Conservation (phyloP, 371 early-diverging fungal species). For the Mucor plumbeus region DNA sequence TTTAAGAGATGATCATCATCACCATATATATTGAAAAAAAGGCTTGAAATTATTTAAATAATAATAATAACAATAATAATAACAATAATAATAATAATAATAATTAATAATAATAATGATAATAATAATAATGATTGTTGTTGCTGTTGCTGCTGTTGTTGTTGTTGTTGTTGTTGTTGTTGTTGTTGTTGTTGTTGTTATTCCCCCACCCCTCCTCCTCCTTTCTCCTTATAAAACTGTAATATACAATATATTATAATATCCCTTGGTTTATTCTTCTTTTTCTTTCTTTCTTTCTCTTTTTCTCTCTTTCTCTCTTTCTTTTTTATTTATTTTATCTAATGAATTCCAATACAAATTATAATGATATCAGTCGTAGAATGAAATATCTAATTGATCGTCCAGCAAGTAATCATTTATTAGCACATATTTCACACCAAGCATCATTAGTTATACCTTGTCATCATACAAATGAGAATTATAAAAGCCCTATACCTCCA, state of each 20-base stretch:
- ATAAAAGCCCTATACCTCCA: slow-evolving; percentile 37
- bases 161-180: too few species aligned
- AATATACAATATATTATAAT: neutral
- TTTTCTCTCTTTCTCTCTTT: slow-evolving; percentile 6
- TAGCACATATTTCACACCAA: slow-evolving; percentile 30
- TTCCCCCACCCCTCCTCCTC: slow-evolving; percentile 4
- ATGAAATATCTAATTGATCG: slow-evolving; percentile 31
- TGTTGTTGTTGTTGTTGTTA: neutral
- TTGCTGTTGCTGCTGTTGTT: too few species aligned
- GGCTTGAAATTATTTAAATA: slow-evolving; percentile 2
- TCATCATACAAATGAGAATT: slow-evolving; percentile 8
- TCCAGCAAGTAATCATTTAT: slow-evolving; percentile 25
- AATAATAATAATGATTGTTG: too few species aligned
- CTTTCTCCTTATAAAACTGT: slow-evolving; percentile 6
- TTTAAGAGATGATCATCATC: neutral
- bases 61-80: neutral
- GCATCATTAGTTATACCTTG: slow-evolving; percentile 29
- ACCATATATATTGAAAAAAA: slow-evolving; percentile 5
- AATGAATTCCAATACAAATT: neutral
- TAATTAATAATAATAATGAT: too few species aligned
- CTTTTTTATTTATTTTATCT: slow-evolving; percentile 2
- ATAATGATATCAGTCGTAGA: slow-evolving; percentile 14
- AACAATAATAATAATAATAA: neutral
- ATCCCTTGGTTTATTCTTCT: neutral
- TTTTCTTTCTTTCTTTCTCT: slow-evolving; percentile 5